phyloP scores from a whole-genome alignment of 306 rosid species.

The Acacia acuminata region DNA sequence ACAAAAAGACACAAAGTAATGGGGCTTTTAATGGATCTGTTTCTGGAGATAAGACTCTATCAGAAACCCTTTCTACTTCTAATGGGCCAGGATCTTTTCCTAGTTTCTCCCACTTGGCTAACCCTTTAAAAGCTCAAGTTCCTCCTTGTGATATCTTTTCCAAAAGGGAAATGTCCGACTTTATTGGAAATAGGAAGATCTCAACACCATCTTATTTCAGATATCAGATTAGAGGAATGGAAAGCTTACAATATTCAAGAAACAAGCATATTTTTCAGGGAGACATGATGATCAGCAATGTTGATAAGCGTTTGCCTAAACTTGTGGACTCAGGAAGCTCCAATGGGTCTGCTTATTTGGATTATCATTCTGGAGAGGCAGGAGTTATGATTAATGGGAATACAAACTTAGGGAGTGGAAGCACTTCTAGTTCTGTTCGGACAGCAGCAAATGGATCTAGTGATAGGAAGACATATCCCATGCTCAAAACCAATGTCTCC shows the following conservation, averaged over 20 bases:
- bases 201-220: slow-evolving; percentile 54
- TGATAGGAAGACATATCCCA: slow-evolving; percentile 41
- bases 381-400: slow-evolving; percentile 41
- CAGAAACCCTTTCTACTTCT: slow-evolving; percentile 38
- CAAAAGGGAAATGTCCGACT: slow-evolving; percentile 72
- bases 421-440: slow-evolving; percentile 42
- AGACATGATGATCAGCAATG: slow-evolving; percentile 29
- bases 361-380: slow-evolving; percentile 35
- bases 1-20: slow-evolving; percentile 31
- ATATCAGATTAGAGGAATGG: slow-evolving; percentile 44
- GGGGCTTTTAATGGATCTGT: slow-evolving; percentile 37
- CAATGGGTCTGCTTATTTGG: slow-evolving; percentile 41
- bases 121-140: slow-evolving; percentile 78
- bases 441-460: slow-evolving; percentile 48
- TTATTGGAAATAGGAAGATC: slow-evolving; percentile 54
- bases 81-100: slow-evolving; percentile 44
- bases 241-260: slow-evolving; percentile 43
- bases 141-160: slow-evolving; percentile 80
- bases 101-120: slow-evolving; percentile 44
- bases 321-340: slow-evolving; percentile 46
- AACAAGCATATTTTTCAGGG: slow-evolving; percentile 31
- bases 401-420: slow-evolving; percentile 41
- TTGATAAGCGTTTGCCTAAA: slow-evolving; percentile 33
- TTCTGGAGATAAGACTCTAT: slow-evolving; percentile 41
- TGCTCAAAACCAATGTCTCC: slow-evolving; percentile 31